Base-by-base conservation (phyloP, 2,329 filamentous ascomycete species). In the Aspergillus pseudotamarii region DNA sequence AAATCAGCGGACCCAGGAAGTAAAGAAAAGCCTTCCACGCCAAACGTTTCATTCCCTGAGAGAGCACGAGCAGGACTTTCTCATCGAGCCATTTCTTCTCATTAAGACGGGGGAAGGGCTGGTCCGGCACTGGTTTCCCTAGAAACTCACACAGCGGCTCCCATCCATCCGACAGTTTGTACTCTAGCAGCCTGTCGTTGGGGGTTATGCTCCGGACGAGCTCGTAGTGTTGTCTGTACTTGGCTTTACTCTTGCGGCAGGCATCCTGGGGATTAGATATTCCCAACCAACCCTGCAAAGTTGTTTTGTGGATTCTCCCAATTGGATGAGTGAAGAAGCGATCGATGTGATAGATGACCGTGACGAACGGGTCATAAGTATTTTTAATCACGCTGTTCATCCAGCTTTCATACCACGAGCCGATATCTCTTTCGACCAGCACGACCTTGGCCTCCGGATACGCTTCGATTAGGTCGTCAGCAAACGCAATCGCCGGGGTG, bases 161-260 rank as follows among this genome's bases (percentile, higher is more conserved):
- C 81, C 81, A 83, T 0, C 79, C 80, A 46, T 82, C 75, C 23
- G 74, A 58, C 10, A 75, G 61, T 38, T 67, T 50, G 43, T 66
- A 77, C 60, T 76, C 74, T 19, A 75, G 62, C 1, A 64, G 50
- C 10, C 43, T 45, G 6, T 59, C 55, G 4, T 14, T 43, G 1
- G 16, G 26, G 1, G 62, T 59, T 8, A 28, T 43, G n/a, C 16
- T 14, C 4, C 57, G 21, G 3, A 59, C 57, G 3, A 41, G 57
- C 11, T 43, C 57, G 16, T 59, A 51, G 23, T 59, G 57, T 5
- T 45, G 9, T 45, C 41, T 45, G 8, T 45, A 68, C 9, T 59
- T 50, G 10, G 11, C 56, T 21, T 54, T 55, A 36, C 50, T 60
- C 34, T 26, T 48, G n/a, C 36, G 56, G n/a, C 23, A 34, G 19